Evolutionary conservation across 2,329 filamentous ascomycete species (phyloP), one percentile per base, ranked within the genome.

Genomic region (Ceratocystis eucalypticola): DNA sequence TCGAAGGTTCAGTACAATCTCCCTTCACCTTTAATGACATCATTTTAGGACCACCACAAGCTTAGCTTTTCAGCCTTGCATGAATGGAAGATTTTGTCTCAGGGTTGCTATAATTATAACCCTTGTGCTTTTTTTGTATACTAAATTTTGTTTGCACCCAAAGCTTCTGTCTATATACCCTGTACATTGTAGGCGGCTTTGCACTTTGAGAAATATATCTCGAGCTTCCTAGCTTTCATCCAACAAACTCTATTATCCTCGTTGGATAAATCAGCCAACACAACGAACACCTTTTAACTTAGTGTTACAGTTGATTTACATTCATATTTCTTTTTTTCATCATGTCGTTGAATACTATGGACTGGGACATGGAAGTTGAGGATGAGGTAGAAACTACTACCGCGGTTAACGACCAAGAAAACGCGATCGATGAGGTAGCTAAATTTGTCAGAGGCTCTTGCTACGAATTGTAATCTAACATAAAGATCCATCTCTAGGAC

Each of bases 321-420:
- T 0, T 15, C 22, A 15, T 10, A 10, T 53, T 53, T 1, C n/a
- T 12, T 12, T 20, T 20, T 50, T 25, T 20, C 70, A 70, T 64
- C 59, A 73, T 74, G 73, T 78, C 61, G n/a, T 4, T 67, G 5
- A 65, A 63, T 30, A 80, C 70, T 66, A 86, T 89, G 86, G 87
- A 91, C 75, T 77, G 83, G 71, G 82, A 84, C 66, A 85, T 90
- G 66, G 87, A 89, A 69, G 88, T 90, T 85, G 87, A 86, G 71
- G 78, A 89, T 70, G 79, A 82, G 44, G 78, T 76, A 37, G 76
- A 79, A 46, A 74, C 68, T 68, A 68, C 67, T 37, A 33, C 22
- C 55, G n/a, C 37, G 33, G 33, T 22, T 12, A 44, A 61, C 30
- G 41, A 22, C 33, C 46, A 45, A 28, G 65, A 59, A 30, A 37